Evolutionary conservation across 345 rosid genomes (phyloP).

Genomic region (Trapa bicornis): DNA sequence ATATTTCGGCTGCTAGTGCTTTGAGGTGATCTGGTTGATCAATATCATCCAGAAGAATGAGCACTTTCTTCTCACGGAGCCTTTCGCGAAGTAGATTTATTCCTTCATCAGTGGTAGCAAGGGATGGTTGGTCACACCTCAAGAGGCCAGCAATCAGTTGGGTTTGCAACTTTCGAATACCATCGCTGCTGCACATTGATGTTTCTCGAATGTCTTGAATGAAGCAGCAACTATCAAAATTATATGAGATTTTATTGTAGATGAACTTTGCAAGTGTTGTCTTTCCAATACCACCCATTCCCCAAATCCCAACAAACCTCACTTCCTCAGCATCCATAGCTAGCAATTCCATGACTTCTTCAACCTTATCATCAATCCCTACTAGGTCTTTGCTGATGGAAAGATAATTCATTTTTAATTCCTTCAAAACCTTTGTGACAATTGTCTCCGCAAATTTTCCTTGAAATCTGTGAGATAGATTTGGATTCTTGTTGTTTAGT

Average conservation of each 20-base stretch:
- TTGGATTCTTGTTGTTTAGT: neutral
- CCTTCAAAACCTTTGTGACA: neutral
- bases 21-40: accelerated
- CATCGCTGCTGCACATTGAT: neutral
- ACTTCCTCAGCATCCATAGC: neutral
- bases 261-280: constrained; percentile 1
- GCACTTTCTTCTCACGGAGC: neutral
- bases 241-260: neutral
- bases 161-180: neutral
- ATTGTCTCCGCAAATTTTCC: neutral
- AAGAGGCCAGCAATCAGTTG: neutral
- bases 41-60: constrained; percentile 8
- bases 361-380: neutral
- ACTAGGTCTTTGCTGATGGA: accelerated
- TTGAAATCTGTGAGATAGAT: neutral
- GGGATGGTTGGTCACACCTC: neutral
- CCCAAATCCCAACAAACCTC: neutral
- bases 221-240: constrained; percentile 1
- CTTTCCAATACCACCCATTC: constrained; percentile 2
- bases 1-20: neutral
- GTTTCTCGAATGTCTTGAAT: neutral
- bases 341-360: neutral
- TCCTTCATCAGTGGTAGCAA: neutral
- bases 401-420: neutral
- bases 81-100: neutral